Evolutionary conservation across 495 filamentous ascomycete species (phyloP).

Genomic region (Penicilliopsis zonata): DNA sequence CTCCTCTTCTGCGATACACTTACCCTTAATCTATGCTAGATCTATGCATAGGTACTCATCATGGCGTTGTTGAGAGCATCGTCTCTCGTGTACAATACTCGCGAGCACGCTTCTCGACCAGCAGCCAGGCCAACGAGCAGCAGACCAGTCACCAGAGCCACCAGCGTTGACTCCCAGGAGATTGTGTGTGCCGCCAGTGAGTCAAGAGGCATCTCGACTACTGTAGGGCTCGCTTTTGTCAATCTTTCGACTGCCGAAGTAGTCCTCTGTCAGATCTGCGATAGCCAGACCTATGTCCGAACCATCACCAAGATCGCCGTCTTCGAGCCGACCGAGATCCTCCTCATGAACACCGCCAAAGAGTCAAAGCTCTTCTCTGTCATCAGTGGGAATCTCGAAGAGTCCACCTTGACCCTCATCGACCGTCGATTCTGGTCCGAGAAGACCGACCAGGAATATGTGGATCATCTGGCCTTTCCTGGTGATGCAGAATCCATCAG

Average conservation of each 20-base stretch:
- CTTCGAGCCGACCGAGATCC: constrained; percentile 62
- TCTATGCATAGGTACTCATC: too few species aligned
- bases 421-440: constrained; percentile 90
- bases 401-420: constrained; percentile 43
- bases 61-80: too few species aligned
- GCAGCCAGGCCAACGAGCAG: constrained; percentile 28
- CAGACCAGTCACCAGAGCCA: constrained; percentile 47
- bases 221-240: constrained; percentile 81
- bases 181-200: constrained; percentile 89
- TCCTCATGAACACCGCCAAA: constrained; percentile 59
- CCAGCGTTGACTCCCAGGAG: constrained; percentile 58
- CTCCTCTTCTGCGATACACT: too few species aligned
- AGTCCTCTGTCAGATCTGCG: constrained; percentile 80
- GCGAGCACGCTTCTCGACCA: too few species aligned
- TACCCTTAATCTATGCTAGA: too few species aligned
- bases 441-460: constrained; percentile 60
- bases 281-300: constrained; percentile 76
- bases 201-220: constrained; percentile 70
- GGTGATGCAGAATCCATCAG: constrained; percentile 71
- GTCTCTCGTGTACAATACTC: too few species aligned
- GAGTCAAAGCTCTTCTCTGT: constrained; percentile 68
- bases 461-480: constrained; percentile 64
- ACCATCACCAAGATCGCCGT: constrained; percentile 74
- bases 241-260: constrained; percentile 76
- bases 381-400: constrained; percentile 54